Evolutionary conservation across 805 yeast genomes (phyloP), one percentile per base, ranked within the genome.

Genomic region (Candida pseudoglaebosa): DNA sequence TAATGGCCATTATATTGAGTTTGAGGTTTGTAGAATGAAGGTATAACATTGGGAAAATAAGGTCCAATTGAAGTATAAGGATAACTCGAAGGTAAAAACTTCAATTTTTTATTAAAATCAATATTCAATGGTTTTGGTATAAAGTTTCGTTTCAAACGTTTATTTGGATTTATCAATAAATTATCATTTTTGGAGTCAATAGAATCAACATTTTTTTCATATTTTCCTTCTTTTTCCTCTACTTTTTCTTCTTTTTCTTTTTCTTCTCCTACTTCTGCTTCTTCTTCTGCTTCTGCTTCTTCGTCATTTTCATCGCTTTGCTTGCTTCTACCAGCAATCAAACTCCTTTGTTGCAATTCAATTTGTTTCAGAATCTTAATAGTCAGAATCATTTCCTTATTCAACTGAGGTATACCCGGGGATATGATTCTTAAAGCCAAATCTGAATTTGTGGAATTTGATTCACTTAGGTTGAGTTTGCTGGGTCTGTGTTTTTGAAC

Each of bases 361-460:
- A 63, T 63, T 33, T 56, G 48, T 37, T 60, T 62, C 16, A 62
- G 56, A 4, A 58, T 41, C 41, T 53, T 52, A 36, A 63, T 56
- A 5, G 68, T 61, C 21, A 51, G 24, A 21, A 22, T 33, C 67
- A 62, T 61, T 38, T 61, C 65, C 24, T 52, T 53, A 42, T 43
- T 54, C 24, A 61, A 43, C 7, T 40, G 49, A 2, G 65, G 64
- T 18, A 61, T 46, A 1, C 67, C 67, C 8, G 67, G 67, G 39
- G 58, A 50, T 5, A 62, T 67, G 14, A 62, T 56, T 17, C 67
- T 47, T 24, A 62, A 42, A 4, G 67, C 67, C 20, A 59, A 44
- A 33, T 59, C 58, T 10, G 56, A 39, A 36, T 53, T 49, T 12
- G 29, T 6, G 12, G 29, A 15, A 26, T 10, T 10, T 13, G 29